Evolutionary conservation across 1,284 basidiomycete species (phyloP).

Genomic region (Cutaneotrichosporon sp.): DNA sequence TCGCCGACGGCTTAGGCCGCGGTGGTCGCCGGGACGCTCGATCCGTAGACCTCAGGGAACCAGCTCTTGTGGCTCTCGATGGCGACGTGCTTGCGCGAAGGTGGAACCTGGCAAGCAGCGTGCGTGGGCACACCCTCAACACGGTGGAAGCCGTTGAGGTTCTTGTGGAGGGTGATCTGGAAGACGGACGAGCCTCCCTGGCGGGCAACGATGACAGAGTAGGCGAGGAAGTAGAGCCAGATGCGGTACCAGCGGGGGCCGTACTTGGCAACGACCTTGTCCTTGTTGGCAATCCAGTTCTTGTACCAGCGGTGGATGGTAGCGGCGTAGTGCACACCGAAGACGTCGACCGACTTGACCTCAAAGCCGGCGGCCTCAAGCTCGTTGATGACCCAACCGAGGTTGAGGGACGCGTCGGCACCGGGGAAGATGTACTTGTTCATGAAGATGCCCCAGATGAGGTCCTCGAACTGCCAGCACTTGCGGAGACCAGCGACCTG

Average conservation of each 20-base stretch:
- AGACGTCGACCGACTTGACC: slow-evolving; percentile 91
- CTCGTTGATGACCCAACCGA: slow-evolving; percentile 86
- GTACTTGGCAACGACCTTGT: slow-evolving; percentile 80
- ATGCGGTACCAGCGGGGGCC: slow-evolving; percentile 85
- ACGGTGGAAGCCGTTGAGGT: slow-evolving; percentile 89
- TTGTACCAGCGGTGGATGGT: slow-evolving; percentile 93
- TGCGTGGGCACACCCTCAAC: slow-evolving; percentile 71
- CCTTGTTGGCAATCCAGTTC: slow-evolving; percentile 89
- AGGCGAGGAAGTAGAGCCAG: slow-evolving; percentile 88
- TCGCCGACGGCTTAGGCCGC: neutral
- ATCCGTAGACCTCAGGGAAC: slow-evolving; percentile 28
- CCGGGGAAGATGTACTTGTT: slow-evolving; percentile 98
- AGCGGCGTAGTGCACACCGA: slow-evolving; percentile 95
- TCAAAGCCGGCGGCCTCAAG: slow-evolving; percentile 90
- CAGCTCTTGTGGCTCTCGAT: slow-evolving; percentile 33
- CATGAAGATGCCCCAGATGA: slow-evolving; percentile 83
- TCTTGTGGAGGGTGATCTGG: slow-evolving; percentile 96
- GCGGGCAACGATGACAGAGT: slow-evolving; percentile 54
- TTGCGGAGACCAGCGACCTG: slow-evolving; percentile 95
- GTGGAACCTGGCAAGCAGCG: slow-evolving; percentile 37
- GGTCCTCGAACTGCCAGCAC: slow-evolving; percentile 94
- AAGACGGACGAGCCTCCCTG: slow-evolving; percentile 85
- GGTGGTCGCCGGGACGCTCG: neutral
- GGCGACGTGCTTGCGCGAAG: slow-evolving; percentile 15
- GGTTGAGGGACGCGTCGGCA: slow-evolving; percentile 89